Percentiles rank a stretch among this genome's conserved stretches.
Evolutionary conservation across 495 filamentous ascomycete species (phyloP).

Genomic region (Neurospora sp.): DNA sequence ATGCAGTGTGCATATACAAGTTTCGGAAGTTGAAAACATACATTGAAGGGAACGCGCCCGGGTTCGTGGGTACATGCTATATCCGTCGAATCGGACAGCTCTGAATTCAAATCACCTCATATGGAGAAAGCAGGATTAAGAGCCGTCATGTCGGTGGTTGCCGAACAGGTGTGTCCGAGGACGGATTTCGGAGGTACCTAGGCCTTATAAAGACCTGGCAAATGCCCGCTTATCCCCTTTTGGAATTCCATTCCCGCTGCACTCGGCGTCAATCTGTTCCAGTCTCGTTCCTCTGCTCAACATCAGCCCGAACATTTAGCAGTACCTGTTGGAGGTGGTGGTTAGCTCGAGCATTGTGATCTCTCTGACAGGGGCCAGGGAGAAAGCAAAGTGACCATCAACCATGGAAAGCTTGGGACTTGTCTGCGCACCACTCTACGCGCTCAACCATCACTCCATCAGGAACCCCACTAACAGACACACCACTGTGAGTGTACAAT

Average conservation of each 20-base stretch:
- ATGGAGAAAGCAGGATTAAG: too few species aligned
- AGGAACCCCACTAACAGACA: not conserved
- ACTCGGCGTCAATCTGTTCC: not conserved
- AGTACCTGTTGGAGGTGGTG: not conserved
- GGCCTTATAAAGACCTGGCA: not conserved
- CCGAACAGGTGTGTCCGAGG: not conserved
- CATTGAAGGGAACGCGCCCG: not conserved
- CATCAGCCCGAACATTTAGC: constrained; percentile 41
- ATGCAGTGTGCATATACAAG: not conserved
- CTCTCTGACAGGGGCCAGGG: not conserved
- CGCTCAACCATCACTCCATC: not conserved
- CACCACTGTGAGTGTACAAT: not conserved
- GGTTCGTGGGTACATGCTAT: too few species aligned
- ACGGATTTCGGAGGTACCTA: not conserved
- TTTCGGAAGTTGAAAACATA: not conserved
- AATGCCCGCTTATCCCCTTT: not conserved
- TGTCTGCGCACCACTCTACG: not conserved
- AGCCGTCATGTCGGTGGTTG: not conserved
- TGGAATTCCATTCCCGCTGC: not conserved
- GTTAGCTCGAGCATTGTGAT: not conserved
- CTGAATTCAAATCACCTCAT: too few species aligned
- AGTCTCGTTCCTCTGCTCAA: constrained; percentile 28
- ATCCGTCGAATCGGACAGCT: too few species aligned
- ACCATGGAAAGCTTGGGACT: not conserved
- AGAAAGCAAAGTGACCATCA: not conserved